Base-by-base conservation (phyloP, 768 basidiomycete genomes). In the Rhodotorula graminis region DNA sequence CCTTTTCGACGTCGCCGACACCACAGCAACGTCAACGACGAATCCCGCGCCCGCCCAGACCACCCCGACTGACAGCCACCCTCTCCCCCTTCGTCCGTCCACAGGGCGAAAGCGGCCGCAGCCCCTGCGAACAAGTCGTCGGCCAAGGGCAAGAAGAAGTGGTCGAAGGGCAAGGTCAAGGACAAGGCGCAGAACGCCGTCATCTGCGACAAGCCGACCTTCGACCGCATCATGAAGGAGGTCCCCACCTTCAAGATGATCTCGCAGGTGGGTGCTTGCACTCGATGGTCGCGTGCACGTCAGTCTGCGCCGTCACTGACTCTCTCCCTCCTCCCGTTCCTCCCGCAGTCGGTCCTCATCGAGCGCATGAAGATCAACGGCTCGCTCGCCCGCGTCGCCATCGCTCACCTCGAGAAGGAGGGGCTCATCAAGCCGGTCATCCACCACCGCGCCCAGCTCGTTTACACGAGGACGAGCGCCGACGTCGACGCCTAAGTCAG, bases 91-190 rank as follows among this genome's bases (percentile, higher is more conserved):
- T 40, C 42, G 18, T 7, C 21, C 21, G 46, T 7, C 15, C 9
- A 40, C 61, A 72, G 67, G 71, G 71, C 71, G 71, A 72, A 72
- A 69, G 71, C 71, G 59, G 71, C 71, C 60, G 71, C 70, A 47
- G 70, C 64, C 37, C 58, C 59, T 37, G 67, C 72, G 29, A 89
- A 90, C 81, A 93, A 93, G 83, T 84, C 90, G 33, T 33, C 66
- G 80, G 92, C 91, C 75, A 97, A 97, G 88, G 37, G 37, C 37
- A 98, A 98, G 88, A 98, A 98, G 92, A 98, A 98, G 88, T 97
- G 94, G 94, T 37, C 49, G 79, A 98, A 98, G 87, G 96, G 96
- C 82, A 98, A 98, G 85, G 96, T 99, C 83, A 99, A 99, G 90
- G 96, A 99, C 85, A 99, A 98, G 89, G 92, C 95, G 80, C 89